A percentile compares a stretch with the other conserved stretches of the same genome.
These are phyloP conservation scores for Rossbeevera mucosa DNA, from an alignment of 768 basidiomycete species.

Conservation along the genomic window DNA sequence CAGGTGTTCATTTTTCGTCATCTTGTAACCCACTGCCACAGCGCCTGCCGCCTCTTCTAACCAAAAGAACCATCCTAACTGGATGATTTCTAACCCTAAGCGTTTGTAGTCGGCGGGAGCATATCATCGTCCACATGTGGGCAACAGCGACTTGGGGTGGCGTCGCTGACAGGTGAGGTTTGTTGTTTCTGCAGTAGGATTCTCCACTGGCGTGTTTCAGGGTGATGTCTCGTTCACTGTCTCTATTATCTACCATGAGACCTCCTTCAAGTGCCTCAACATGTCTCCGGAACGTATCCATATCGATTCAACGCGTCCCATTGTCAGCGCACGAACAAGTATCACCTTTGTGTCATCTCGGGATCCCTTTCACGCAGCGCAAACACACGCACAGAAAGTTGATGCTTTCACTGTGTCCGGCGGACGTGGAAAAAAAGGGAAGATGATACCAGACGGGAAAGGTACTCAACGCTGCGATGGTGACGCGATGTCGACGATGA, in stretches of 20 bases:
- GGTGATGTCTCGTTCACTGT: constrained; percentile 17
- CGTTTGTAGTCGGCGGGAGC: constrained; percentile 31
- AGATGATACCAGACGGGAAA: constrained; percentile 48
- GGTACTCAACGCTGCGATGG: constrained; percentile 27
- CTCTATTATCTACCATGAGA: constrained; percentile 38
- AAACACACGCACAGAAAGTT: constrained; percentile 25
- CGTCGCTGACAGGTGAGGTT: constrained; percentile 17
- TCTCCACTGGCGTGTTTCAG: constrained; percentile 8
- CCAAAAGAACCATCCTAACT: constrained; percentile 48
- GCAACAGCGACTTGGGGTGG: constrained; percentile 18
- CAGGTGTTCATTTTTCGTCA: constrained; percentile 38
- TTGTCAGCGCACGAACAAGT: constrained; percentile 37
- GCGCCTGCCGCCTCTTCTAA: constrained; percentile 34
- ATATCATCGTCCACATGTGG: constrained; percentile 22
- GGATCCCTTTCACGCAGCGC: constrained; percentile 38
- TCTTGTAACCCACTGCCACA: constrained; percentile 27
- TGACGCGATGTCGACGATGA: constrained; percentile 9
- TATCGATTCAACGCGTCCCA: constrained; percentile 18
- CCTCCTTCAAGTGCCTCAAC: constrained; percentile 32
- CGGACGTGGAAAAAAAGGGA: constrained; percentile 28
- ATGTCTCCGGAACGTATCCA: constrained; percentile 52
- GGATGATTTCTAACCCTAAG: constrained; percentile 64
- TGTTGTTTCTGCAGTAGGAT: constrained; percentile 1
- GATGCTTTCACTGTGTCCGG: constrained; percentile 23
- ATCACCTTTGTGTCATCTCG: constrained; percentile 47